Conservation (phyloP, 179 eudicot genomes). For the Spinacia oleracea region DNA sequence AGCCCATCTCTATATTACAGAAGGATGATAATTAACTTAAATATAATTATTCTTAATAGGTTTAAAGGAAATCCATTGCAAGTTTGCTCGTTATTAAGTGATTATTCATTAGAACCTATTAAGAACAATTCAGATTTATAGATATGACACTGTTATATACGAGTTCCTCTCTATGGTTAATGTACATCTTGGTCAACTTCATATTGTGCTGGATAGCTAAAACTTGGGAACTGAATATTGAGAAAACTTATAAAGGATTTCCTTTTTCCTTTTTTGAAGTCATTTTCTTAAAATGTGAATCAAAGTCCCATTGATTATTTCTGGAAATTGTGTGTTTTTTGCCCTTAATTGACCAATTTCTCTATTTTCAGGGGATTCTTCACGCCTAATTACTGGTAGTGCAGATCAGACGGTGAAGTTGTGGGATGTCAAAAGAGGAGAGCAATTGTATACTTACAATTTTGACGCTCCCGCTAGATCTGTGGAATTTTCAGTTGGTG, state of each 20-base stretch:
- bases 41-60: too few relatives aligned
- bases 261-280: neutral
- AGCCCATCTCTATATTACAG: too few relatives aligned
- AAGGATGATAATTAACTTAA: too few relatives aligned
- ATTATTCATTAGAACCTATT: too few relatives aligned
- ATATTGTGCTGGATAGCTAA: neutral
- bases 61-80: too few relatives aligned
- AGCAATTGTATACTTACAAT: constrained; percentile 54
- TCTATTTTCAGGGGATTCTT: constrained; percentile 63
- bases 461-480: constrained; percentile 84
- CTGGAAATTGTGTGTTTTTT: neutral
- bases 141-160: neutral
- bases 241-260: neutral
- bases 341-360: neutral
- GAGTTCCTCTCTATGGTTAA: neutral
- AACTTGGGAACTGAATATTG: neutral
- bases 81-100: too few relatives aligned
- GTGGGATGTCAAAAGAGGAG: constrained; percentile 73
- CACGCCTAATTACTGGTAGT: constrained; percentile 74
- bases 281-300: too few relatives aligned
- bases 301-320: neutral
- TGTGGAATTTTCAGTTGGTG: constrained; percentile 75
- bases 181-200: neutral
- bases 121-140: too few relatives aligned
- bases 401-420: constrained; percentile 87